A percentile compares a stretch with the other conserved stretches of the same genome.
These are phyloP conservation scores for Solanum medicagineum DNA, from an alignment of 257 asterid species.

Conservation along the genomic window DNA sequence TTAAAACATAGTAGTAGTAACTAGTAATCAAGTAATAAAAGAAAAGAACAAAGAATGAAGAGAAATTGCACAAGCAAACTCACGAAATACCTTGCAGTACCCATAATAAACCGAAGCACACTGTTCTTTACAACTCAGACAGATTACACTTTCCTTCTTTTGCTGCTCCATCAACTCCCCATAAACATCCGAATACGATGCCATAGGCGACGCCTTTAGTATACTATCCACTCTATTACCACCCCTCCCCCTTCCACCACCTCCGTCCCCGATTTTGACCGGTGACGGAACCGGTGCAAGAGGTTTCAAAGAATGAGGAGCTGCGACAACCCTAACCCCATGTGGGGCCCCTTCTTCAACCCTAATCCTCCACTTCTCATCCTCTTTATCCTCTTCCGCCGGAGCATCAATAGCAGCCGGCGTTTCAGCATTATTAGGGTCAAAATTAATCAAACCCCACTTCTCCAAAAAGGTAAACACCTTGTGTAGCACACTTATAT, in stretches of 20 bases:
- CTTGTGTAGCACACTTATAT: conserved; percentile 56
- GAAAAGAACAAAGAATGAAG: neutral
- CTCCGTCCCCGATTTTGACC: conserved; percentile 11
- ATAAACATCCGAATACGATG: conserved; percentile 73
- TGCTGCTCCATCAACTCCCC: conserved; percentile 46
- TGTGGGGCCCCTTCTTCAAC: conserved; percentile 90
- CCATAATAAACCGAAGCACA: conserved; percentile 42
- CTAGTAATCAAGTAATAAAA: neutral
- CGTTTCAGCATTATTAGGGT: neutral
- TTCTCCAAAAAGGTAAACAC: conserved; percentile 76
- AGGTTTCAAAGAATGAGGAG: conserved; percentile 79
- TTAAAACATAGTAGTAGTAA: neutral
- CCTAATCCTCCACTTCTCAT: conserved; percentile 54
- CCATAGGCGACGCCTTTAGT: conserved; percentile 55
- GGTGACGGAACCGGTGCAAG: conserved; percentile 32
- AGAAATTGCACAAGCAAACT: neutral
- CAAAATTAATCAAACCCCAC: conserved; percentile 87
- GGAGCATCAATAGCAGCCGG: neutral
- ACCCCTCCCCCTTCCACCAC: conserved; percentile 12
- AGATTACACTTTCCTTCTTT: conserved; percentile 25
- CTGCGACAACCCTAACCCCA: conserved; percentile 88
- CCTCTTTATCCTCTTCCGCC: conserved; percentile 40
- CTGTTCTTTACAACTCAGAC: conserved; percentile 59
- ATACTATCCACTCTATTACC: conserved; percentile 46
- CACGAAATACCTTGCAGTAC: conserved; percentile 37